Evolutionary conservation across 2,329 filamentous ascomycete genomes (phyloP).

Genomic region (Xylaria sp.): DNA sequence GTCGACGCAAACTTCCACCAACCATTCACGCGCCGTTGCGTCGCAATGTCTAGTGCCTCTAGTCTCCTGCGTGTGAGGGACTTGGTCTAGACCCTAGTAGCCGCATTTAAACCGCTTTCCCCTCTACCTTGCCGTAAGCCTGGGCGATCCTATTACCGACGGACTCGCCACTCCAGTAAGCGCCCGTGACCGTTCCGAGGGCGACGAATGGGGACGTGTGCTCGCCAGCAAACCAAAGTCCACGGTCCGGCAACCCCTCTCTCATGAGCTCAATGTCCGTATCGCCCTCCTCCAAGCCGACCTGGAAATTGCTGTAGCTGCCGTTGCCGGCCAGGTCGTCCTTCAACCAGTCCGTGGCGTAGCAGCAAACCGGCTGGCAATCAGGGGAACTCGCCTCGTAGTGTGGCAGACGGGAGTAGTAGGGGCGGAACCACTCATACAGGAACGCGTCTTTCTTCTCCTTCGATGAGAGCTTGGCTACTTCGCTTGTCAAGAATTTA

Average conservation of each 20-base stretch:
- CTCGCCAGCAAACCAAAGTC: constrained; percentile 87
- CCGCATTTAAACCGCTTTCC: constrained; percentile 21
- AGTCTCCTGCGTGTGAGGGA: background rate
- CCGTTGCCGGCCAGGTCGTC: constrained; percentile 83
- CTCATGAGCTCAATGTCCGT: constrained; percentile 71
- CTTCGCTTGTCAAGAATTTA: constrained; percentile 54
- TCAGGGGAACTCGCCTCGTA: constrained; percentile 59
- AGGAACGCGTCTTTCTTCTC: constrained; percentile 61
- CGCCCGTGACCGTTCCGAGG: constrained; percentile 85
- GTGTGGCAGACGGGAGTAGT: constrained; percentile 75
- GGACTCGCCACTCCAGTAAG: constrained; percentile 88
- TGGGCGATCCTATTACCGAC: constrained; percentile 70
- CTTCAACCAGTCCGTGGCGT: constrained; percentile 78
- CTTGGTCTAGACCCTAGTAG: constrained; percentile 13
- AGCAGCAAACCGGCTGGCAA: constrained; percentile 66
- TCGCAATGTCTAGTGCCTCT: background rate
- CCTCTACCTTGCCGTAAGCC: constrained; percentile 55
- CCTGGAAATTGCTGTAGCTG: constrained; percentile 84
- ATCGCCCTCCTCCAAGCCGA: constrained; percentile 73
- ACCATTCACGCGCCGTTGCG: background rate
- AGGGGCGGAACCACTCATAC: constrained; percentile 73
- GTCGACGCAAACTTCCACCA: background rate
- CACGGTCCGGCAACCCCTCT: constrained; percentile 66
- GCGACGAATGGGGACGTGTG: constrained; percentile 91
- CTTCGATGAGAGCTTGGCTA: constrained; percentile 49